These are phyloP conservation scores for Colletotrichum coccodes DNA, from an alignment of 2,329 filamentous ascomycete species.

Conservation along the genomic window DNA sequence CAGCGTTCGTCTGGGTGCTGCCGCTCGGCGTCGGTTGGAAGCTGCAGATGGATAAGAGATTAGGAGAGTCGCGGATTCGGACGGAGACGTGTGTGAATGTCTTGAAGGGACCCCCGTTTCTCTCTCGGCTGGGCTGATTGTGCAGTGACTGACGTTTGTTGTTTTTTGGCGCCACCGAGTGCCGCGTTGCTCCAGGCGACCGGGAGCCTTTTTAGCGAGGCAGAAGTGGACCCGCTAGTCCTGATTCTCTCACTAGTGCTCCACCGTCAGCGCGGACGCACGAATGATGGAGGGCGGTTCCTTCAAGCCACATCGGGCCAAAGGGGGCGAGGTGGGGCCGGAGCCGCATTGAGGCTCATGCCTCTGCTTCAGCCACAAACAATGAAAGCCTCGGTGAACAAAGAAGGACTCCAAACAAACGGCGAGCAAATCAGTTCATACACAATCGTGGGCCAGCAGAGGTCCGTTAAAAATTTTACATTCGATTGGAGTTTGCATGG, in stretches of 20 bases:
- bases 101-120: conserved; percentile 18
- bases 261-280: neutral
- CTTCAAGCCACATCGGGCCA: neutral
- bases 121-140: neutral
- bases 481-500: too few species aligned
- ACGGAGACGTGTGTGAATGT: conserved; percentile 2
- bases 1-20: neutral
- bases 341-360: neutral
- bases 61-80: conserved; percentile 3
- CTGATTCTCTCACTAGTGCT: neutral
- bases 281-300: neutral
- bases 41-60: conserved; percentile 33
- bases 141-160: conserved; percentile 33
- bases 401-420: neutral
- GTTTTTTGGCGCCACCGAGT: conserved; percentile 21
- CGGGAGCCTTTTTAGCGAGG: conserved; percentile 33
- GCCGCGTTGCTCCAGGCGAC: conserved; percentile 32
- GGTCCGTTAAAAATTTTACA: neutral
- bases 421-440: neutral
- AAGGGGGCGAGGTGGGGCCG: neutral
- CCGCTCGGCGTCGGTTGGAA: neutral
- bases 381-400: conserved; percentile 1
- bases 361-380: conserved; percentile 14
- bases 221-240: neutral
- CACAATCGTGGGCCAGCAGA: neutral